These are phyloP conservation scores for Grosmannia clavigera DNA, from an alignment of 2,329 filamentous ascomycete genomes.

Conservation along the genomic window DNA sequence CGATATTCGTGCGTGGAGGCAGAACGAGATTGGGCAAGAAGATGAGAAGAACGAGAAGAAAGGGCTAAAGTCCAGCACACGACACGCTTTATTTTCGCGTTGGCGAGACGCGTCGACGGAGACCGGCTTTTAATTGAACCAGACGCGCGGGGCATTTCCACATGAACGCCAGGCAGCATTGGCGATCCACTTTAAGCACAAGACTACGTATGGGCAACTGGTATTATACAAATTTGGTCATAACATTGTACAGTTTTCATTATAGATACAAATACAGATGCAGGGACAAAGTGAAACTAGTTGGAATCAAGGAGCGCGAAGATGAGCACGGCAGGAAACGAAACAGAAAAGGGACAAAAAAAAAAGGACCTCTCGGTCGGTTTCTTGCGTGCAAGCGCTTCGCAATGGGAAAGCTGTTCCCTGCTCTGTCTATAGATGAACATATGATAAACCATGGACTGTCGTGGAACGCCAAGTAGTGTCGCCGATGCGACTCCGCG, in stretches of 20 bases:
- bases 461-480: neutral
- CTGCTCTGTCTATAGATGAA: neutral
- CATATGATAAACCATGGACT: neutral
- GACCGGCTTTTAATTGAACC: conserved; percentile 11
- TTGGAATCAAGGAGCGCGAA: neutral
- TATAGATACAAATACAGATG: neutral
- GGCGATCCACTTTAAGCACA: neutral
- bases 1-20: neutral
- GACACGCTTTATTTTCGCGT: conserved; percentile 12
- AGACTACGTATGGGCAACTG: neutral
- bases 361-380: neutral
- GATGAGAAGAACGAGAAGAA: neutral
- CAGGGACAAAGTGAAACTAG: neutral
- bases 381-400: neutral
- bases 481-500: neutral
- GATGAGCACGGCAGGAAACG: neutral
- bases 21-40: neutral
- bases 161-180: neutral
- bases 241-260: neutral
- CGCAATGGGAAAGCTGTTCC: neutral
- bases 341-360: neutral
- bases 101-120: conserved; percentile 10
- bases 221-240: neutral
- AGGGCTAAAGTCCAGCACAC: conserved; percentile 2
- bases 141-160: conserved; percentile 9